Evolutionary conservation across 352 stramenopile genomes (phyloP).

Genomic region (Aphanomyces stellatus): DNA sequence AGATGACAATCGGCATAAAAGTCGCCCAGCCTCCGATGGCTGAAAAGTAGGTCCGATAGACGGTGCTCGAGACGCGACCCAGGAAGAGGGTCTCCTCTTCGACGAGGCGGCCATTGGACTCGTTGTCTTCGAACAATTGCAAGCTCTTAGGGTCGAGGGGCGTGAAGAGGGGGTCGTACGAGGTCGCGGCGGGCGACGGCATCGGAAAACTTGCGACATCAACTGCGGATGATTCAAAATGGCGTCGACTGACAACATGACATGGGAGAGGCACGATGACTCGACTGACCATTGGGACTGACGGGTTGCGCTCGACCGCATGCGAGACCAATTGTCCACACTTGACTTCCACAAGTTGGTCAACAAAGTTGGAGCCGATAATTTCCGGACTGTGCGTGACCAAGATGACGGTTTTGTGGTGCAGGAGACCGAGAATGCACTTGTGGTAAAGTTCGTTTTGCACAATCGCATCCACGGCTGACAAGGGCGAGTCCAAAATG

Average conservation of each 20-base stretch:
- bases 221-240: too few relatives aligned
- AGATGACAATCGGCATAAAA: background rate
- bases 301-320: background rate
- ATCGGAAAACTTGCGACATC: too few relatives aligned
- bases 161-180: background rate
- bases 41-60: slow-evolving; percentile 48
- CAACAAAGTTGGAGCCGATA: slow-evolving; percentile 18
- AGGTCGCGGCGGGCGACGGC: background rate
- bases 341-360: background rate
- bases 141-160: background rate
- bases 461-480: slow-evolving; percentile 86
- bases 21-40: slow-evolving; percentile 27
- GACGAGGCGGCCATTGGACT: slow-evolving; percentile 26
- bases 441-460: slow-evolving; percentile 79
- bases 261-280: background rate
- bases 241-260: background rate
- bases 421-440: slow-evolving; percentile 46
- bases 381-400: slow-evolving; percentile 86
- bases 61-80: slow-evolving; percentile 42
- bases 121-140: background rate
- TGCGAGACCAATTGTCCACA: background rate
- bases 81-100: slow-evolving; percentile 49
- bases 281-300: background rate
- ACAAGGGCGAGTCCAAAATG: background rate
- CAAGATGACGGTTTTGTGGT: slow-evolving; percentile 52